These are phyloP conservation scores for Verbascum thapsus DNA, from an alignment of 257 asterid genomes.

Conservation along the genomic window DNA sequence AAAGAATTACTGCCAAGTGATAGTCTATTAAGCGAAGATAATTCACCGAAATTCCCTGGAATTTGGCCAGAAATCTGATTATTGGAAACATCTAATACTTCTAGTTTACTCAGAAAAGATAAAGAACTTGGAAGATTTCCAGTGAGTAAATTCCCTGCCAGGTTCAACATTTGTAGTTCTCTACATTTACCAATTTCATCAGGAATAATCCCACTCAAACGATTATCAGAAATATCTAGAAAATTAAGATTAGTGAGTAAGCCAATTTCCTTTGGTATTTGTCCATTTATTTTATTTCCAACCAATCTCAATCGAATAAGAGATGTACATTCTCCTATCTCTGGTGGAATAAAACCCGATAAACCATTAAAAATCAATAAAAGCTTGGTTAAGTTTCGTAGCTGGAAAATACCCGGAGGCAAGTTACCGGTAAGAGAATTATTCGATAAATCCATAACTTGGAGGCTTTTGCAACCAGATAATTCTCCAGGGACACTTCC, in stretches of 20 bases:
- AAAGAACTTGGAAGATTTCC: slow-evolving; percentile 56
- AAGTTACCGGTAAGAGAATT: slow-evolving; percentile 64
- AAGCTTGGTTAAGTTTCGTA: slow-evolving; percentile 65
- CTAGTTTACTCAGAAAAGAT: slow-evolving; percentile 52
- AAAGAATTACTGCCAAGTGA: slow-evolving; percentile 54
- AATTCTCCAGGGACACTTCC: slow-evolving; percentile 65
- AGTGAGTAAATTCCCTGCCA: slow-evolving; percentile 58
- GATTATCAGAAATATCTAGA: slow-evolving; percentile 69
- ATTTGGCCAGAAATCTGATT: slow-evolving; percentile 57
- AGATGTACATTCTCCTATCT: slow-evolving; percentile 64
- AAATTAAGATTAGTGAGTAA: slow-evolving; percentile 53
- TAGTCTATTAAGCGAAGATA: slow-evolving; percentile 56
- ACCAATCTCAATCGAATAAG: slow-evolving; percentile 59
- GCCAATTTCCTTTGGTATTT: slow-evolving; percentile 64
- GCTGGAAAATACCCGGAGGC: slow-evolving; percentile 59
- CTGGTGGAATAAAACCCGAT: slow-evolving; percentile 68
- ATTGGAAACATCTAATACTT: slow-evolving; percentile 63
- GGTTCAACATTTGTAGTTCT: slow-evolving; percentile 63
- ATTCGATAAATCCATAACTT: slow-evolving; percentile 69
- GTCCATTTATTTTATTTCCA: slow-evolving; percentile 61
- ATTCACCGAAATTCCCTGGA: slow-evolving; percentile 56
- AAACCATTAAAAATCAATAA: slow-evolving; percentile 62
- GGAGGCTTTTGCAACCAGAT: slow-evolving; percentile 69
- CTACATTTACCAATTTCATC: slow-evolving; percentile 65
- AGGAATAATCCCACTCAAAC: slow-evolving; percentile 56